Evolutionary conservation across 2,329 filamentous ascomycete genomes (phyloP).

Genomic region (Pseudogymnoascus sp.): DNA sequence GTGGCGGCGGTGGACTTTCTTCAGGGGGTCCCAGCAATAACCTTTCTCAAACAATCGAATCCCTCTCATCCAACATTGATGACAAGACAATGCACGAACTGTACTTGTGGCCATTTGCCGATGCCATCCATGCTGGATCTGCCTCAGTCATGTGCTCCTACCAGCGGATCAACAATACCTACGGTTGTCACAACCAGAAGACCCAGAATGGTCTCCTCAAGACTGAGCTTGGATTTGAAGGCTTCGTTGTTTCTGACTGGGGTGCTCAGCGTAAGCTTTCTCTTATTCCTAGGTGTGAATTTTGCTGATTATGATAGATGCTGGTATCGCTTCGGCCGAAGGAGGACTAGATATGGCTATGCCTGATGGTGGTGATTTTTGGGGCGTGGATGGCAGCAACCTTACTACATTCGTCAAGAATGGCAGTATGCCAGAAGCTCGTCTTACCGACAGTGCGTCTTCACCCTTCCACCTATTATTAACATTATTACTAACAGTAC

Average conservation of each 20-base stretch:
- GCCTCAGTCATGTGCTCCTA: constrained; percentile 81
- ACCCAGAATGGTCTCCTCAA: constrained; percentile 75
- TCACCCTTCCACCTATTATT: constrained; percentile 46
- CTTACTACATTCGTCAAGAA: constrained; percentile 51
- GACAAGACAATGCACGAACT: constrained; percentile 68
- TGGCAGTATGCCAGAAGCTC: constrained; percentile 45
- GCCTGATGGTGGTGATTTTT: constrained; percentile 50
- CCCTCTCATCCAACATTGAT: constrained; percentile 71
- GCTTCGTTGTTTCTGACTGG: constrained; percentile 83
- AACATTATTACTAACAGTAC: constrained; percentile 54
- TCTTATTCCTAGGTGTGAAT: constrained; percentile 71
- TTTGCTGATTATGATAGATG: constrained; percentile 66
- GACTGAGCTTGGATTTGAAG: constrained; percentile 79
- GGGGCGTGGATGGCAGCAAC: constrained; percentile 32
- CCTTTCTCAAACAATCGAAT: constrained; percentile 54
- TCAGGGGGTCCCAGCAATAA: constrained; percentile 25
- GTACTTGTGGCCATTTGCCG: constrained; percentile 80
- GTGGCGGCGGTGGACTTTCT: constrained; percentile 45
- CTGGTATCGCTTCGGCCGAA: constrained; percentile 70
- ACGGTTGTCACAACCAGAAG: constrained; percentile 69
- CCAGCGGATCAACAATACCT: constrained; percentile 62
- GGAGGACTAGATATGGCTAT: constrained; percentile 75
- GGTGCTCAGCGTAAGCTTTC: constrained; percentile 74
- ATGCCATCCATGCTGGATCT: constrained; percentile 70
- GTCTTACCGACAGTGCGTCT: constrained; percentile 56